phyloP scores from a whole-genome alignment of 2,329 filamentous ascomycete genomes.

The Nothomitra cinnamomea region DNA sequence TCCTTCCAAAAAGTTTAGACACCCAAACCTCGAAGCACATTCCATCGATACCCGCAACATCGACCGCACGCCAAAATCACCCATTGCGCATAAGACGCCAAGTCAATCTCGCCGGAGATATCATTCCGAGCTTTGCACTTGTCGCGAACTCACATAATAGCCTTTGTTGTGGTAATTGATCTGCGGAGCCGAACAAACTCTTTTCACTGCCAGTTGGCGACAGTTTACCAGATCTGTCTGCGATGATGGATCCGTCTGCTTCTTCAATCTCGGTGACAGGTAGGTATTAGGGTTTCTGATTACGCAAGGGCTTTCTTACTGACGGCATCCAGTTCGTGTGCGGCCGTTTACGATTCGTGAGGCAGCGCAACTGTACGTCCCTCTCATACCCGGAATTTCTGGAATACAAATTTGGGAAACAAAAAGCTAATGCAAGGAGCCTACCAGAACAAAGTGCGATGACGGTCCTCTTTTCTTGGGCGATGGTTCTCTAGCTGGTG shows the following conservation, averaged over 20 bases:
- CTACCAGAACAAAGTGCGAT: constrained; percentile 44
- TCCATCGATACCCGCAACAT: background rate
- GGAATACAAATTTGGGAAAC: constrained; percentile 1
- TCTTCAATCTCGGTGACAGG: constrained; percentile 31
- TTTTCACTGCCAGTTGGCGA: background rate
- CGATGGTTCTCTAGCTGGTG: constrained; percentile 83
- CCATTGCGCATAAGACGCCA: background rate
- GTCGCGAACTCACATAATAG: background rate
- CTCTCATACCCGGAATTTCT: background rate
- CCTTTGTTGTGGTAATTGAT: background rate
- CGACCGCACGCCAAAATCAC: background rate
- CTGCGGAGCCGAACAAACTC: background rate
- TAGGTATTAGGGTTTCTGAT: background rate
- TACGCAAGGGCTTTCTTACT: constrained; percentile 7
- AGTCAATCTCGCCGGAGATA: background rate
- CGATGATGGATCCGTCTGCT: constrained; percentile 13
- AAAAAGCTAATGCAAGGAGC: background rate
- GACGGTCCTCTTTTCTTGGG: constrained; percentile 88
- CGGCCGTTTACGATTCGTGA: constrained; percentile 68
- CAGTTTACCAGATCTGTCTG: background rate
- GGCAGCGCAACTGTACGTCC: constrained; percentile 65
- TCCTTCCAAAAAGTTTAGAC: background rate
- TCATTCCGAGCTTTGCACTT: background rate
- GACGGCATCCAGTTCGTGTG: constrained; percentile 32
- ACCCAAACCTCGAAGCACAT: background rate